phyloP scores from a whole-genome alignment of 2,329 filamentous ascomycete species.

The Trichoderma afroharzianum region DNA sequence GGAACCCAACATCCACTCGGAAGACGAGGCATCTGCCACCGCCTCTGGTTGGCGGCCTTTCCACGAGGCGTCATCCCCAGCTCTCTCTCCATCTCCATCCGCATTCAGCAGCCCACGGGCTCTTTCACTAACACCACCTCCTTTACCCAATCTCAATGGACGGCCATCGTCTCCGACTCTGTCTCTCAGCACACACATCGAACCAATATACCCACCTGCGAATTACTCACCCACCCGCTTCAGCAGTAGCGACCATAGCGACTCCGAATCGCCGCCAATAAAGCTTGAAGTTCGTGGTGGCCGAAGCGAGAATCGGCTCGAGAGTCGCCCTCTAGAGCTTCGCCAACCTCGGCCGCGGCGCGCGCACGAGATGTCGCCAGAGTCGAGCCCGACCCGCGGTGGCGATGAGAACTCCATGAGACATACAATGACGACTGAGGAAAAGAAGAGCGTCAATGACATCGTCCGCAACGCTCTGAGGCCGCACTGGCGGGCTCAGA shows the following conservation, averaged over 20 bases:
- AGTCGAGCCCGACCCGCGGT: constrained; percentile 35
- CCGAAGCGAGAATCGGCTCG: constrained; percentile 21
- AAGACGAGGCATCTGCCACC: constrained; percentile 46
- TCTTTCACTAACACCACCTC: constrained; percentile 66
- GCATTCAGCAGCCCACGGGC: constrained; percentile 65
- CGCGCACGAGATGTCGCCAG: constrained; percentile 34
- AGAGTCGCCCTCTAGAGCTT: constrained; percentile 43
- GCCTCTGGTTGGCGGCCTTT: constrained; percentile 30
- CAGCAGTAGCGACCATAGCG: constrained; percentile 44
- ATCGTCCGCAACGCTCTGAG: constrained; percentile 82
- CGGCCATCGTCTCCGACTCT: constrained; percentile 63
- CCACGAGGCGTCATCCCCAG: constrained; percentile 54
- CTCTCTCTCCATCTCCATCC: constrained; percentile 61
- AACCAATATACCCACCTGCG: constrained; percentile 70
- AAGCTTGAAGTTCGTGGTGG: constrained; percentile 24
- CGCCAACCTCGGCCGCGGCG: constrained; percentile 51
- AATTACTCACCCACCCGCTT: constrained; percentile 64
- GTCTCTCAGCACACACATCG: constrained; percentile 66
- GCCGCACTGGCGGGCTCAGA: constrained; percentile 75
- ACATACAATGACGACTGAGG: constrained; percentile 65
- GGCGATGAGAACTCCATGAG: constrained; percentile 58
- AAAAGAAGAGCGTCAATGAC: constrained; percentile 83
- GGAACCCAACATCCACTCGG: constrained; percentile 59
- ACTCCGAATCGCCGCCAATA: constrained; percentile 38
- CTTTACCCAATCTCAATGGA: constrained; percentile 49